Percentiles rank a stretch among this genome's conserved stretches.
Conservation (phyloP, 495 filamentous ascomycete species). For the Aspergillus panamensis region DNA sequence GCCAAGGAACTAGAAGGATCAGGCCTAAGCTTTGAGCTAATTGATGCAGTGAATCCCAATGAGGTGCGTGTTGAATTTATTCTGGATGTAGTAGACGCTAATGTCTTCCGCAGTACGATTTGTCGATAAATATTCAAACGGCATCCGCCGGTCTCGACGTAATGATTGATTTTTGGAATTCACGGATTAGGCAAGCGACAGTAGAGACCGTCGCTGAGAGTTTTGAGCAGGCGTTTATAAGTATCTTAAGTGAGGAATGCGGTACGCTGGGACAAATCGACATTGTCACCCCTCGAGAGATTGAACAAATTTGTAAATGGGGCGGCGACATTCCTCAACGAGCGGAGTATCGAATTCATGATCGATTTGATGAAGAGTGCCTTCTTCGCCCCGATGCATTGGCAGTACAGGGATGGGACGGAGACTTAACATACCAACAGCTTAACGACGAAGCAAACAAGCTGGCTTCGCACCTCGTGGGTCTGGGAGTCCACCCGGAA, state of each 20-base stretch:
- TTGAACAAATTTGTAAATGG: conserved; percentile 10
- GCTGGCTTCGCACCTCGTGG: conserved; percentile 30
- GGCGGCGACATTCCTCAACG: conserved; percentile 2
- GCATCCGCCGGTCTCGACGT: not conserved
- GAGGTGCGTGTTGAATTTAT: conserved; percentile 1
- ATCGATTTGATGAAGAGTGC: conserved; percentile 9
- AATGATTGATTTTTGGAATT: conserved; percentile 14
- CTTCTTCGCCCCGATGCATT: conserved; percentile 3
- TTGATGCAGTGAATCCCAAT: conserved; percentile 13
- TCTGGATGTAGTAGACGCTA: not conserved
- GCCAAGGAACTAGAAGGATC: conserved; percentile 8
- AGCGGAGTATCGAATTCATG: conserved; percentile 11
- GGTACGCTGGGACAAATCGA: conserved; percentile 4
- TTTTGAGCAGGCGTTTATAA: conserved; percentile 8
- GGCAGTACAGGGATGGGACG: conserved; percentile 14
- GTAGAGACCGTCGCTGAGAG: conserved; percentile 6
- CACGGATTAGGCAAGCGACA: conserved; percentile 3
- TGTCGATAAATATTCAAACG: conserved; percentile 8
- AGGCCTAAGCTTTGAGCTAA: conserved; percentile 5
- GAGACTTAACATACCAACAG: conserved; percentile 11
- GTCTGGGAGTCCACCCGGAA: conserved; percentile 23
- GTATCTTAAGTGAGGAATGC: not conserved
- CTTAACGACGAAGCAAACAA: conserved; percentile 16
- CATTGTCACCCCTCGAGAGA: conserved; percentile 1
- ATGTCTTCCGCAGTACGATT: conserved; percentile 3